A percentile compares a stretch with the other conserved stretches of the same genome.
Conservation (phyloP, 2,329 filamentous ascomycete genomes). For the Fonsecaea erecta region DNA sequence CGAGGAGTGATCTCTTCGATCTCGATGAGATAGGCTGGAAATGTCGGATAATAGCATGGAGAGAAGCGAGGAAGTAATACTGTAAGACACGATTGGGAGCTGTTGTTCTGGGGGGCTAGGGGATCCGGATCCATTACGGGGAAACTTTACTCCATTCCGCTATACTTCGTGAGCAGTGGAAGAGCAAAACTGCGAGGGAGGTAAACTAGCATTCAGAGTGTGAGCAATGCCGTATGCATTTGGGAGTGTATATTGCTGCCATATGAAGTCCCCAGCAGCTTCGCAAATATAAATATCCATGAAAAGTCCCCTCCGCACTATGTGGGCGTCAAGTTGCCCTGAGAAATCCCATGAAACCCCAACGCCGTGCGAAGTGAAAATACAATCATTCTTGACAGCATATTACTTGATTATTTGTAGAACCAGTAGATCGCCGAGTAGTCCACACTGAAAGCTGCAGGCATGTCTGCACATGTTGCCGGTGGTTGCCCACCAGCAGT, state of each 20-base stretch:
- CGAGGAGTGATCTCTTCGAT: too few relatives aligned
- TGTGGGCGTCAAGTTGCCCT: neutral
- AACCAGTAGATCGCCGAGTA: slow-evolving; percentile 84
- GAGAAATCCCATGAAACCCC: neutral
- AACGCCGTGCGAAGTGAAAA: slow-evolving; percentile 5
- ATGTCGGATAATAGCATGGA: neutral
- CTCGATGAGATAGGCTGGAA: too few relatives aligned
- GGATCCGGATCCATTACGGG: neutral
- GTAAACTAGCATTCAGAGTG: neutral
- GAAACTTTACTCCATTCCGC: neutral
- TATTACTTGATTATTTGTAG: slow-evolving; percentile 39
- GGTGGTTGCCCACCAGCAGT: slow-evolving; percentile 83
- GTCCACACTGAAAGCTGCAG: slow-evolving; percentile 68
- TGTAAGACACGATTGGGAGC: too few relatives aligned
- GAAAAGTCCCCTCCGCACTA: neutral
- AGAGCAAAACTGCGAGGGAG: neutral
- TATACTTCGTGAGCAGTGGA: neutral
- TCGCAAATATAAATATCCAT: neutral
- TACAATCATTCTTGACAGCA: neutral
- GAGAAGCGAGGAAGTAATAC: neutral
- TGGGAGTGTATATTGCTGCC: neutral
- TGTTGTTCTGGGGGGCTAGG: too few relatives aligned
- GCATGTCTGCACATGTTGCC: slow-evolving; percentile 70
- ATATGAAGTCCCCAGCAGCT: neutral
- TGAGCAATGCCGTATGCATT: neutral